These are phyloP conservation scores for Rhodotorula sp. DNA, from an alignment of 1,284 basidiomycete species.

Conservation along the genomic window DNA sequence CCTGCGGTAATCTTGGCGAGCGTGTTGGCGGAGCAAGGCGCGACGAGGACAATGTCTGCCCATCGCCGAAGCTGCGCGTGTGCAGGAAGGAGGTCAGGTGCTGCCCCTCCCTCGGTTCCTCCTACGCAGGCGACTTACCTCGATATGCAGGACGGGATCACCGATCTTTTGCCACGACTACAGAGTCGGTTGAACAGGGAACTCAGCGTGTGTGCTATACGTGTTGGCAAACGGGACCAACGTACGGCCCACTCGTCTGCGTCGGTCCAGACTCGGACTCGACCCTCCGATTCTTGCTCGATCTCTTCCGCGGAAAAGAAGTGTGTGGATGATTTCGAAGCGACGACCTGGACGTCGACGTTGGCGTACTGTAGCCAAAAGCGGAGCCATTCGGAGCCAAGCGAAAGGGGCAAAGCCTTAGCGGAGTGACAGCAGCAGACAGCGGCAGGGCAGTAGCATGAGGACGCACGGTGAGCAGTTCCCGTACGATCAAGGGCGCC, in stretches of 20 bases:
- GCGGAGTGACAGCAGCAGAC: too few relatives aligned
- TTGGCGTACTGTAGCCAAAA: constrained; percentile 59
- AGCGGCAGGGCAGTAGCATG: not conserved
- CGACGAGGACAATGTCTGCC: constrained; percentile 92
- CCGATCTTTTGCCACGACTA: constrained; percentile 68
- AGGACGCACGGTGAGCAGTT: constrained; percentile 64
- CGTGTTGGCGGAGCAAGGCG: constrained; percentile 93
- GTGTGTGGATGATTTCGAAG: constrained; percentile 72
- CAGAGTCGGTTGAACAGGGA: too few relatives aligned
- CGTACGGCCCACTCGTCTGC: constrained; percentile 85
- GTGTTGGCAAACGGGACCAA: constrained; percentile 34
- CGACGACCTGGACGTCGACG: constrained; percentile 79
- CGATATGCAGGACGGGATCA: constrained; percentile 93
- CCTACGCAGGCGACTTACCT: constrained; percentile 51
- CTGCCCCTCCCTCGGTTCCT: not conserved
- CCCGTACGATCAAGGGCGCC: constrained; percentile 79
- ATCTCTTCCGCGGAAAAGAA: constrained; percentile 70
- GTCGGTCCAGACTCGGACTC: constrained; percentile 79
- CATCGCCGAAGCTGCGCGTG: constrained; percentile 69
- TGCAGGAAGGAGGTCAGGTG: not conserved
- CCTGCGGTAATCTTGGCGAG: constrained; percentile 88
- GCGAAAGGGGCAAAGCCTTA: not conserved
- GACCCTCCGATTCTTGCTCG: constrained; percentile 50
- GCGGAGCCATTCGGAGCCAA: not conserved
- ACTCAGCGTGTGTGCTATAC: not conserved